phyloP scores from a whole-genome alignment of 164 flowering plant genomes.

The Saururus chinensis region DNA sequence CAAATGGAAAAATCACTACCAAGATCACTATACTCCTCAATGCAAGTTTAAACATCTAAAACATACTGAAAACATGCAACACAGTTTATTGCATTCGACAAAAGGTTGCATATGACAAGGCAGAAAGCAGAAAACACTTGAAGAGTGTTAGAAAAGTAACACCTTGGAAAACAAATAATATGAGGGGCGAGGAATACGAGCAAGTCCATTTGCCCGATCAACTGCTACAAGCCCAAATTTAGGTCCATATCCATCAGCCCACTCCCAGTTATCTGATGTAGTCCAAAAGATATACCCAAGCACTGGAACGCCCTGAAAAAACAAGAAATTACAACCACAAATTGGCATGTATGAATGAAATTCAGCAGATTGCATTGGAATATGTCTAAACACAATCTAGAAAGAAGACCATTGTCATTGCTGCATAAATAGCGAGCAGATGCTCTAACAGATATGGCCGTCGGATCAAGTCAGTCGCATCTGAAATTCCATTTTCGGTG shows the following conservation, averaged over 20 bases:
- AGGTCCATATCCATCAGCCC: constrained; percentile 99
- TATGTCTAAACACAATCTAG: constrained; percentile 1
- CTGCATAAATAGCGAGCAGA: constrained; percentile 81
- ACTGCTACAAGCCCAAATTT: constrained; percentile 97
- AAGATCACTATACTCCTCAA: not conserved
- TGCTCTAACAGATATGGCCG: constrained; percentile 84
- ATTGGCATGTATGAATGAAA: not conserved
- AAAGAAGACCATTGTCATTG: constrained; percentile 56
- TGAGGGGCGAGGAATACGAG: constrained; percentile 83
- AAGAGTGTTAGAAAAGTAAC: not conserved
- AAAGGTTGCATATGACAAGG: not conserved
- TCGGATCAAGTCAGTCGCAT: constrained; percentile 84
- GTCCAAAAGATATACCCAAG: constrained; percentile 97
- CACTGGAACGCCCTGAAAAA: constrained; percentile 72
- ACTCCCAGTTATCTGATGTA: constrained; percentile 96
- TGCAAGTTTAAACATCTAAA: not conserved
- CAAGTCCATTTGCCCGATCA: constrained; percentile 73
- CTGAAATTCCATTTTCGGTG: constrained; percentile 87
- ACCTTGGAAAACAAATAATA: constrained; percentile 82
- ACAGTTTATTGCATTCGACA: not conserved
- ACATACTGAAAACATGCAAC: not conserved
- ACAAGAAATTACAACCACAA: not conserved
- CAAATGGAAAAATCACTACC: not conserved
- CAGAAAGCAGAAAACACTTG: not conserved
- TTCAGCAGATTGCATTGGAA: not conserved